These are phyloP conservation scores for Claviceps pazoutovae DNA, from an alignment of 2,329 filamentous ascomycete species.

Conservation along the genomic window DNA sequence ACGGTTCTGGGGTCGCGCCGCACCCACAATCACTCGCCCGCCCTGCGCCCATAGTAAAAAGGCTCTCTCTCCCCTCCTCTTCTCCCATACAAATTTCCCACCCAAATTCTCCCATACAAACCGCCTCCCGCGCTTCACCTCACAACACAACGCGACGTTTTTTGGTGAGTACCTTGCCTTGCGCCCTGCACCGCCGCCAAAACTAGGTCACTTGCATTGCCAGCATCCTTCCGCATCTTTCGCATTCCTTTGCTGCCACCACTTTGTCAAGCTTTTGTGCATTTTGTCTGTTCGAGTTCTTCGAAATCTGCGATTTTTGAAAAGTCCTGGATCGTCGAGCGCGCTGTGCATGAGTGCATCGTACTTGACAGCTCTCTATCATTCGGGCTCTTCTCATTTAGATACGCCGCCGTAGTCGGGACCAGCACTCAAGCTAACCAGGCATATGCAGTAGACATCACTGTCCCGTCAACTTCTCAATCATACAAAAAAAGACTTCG, in stretches of 20 bases:
- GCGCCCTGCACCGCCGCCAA: constrained; percentile 13
- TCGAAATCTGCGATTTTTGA: too few relatives aligned
- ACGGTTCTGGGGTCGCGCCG: constrained; percentile 15
- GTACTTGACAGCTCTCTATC: neutral
- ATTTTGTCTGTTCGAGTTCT: neutral
- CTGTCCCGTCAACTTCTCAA: constrained; percentile 12
- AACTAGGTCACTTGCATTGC: constrained; percentile 19
- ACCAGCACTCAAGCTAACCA: constrained; percentile 7
- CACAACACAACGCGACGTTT: constrained; percentile 21
- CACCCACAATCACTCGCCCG: constrained; percentile 42
- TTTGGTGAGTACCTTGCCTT: constrained; percentile 39
- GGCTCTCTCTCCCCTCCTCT: constrained; percentile 37
- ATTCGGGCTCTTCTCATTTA: neutral
- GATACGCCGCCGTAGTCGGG: constrained; percentile 2
- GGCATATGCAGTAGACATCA: constrained; percentile 5
- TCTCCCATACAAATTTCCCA: constrained; percentile 49
- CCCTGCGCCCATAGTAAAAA: constrained; percentile 45
- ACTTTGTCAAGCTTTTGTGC: neutral
- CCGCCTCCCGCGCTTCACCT: constrained; percentile 24
- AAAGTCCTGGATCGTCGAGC: too few relatives aligned
- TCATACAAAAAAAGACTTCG: neutral
- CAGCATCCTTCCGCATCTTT: constrained; percentile 1
- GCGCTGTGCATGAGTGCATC: constrained; percentile 8
- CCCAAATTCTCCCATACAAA: constrained; percentile 40
- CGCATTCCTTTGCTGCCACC: neutral